phyloP scores from a whole-genome alignment of 1,284 basidiomycete species.

The Trichosporon sp. region DNA sequence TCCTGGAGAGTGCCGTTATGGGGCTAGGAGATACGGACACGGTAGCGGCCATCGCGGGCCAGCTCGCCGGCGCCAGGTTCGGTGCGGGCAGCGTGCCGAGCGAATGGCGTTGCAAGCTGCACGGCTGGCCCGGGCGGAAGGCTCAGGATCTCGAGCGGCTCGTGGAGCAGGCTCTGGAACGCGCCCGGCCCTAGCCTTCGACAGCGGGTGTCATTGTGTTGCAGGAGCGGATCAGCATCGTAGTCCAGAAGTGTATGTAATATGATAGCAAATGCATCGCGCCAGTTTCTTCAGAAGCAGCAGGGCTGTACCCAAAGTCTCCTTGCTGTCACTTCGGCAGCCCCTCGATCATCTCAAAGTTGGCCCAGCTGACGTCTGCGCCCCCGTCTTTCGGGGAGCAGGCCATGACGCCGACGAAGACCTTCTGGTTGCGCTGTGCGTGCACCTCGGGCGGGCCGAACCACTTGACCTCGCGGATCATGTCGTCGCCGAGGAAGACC shows the following conservation, averaged over 20 bases:
- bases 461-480: conserved; percentile 34
- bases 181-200: too few relatives aligned
- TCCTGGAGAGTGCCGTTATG: conserved; percentile 5
- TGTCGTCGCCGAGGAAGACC: conserved; percentile 30
- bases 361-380: conserved; percentile 18
- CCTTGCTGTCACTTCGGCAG: conserved; percentile 4
- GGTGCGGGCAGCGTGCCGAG: neutral
- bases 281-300: neutral
- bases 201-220: too few relatives aligned
- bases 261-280: too few relatives aligned
- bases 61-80: conserved; percentile 1
- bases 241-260: too few relatives aligned
- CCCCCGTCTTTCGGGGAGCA: conserved; percentile 30
- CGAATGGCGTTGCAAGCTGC: conserved; percentile 2
- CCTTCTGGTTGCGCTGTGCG: conserved; percentile 7
- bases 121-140: conserved; percentile 4
- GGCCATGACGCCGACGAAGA: conserved; percentile 35
- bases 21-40: conserved; percentile 10
- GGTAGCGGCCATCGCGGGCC: conserved; percentile 8
- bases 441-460: conserved; percentile 21
- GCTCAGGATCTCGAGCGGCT: neutral
- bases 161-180: neutral
- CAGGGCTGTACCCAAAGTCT: neutral
- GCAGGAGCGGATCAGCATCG: too few relatives aligned
- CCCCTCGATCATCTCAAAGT: conserved; percentile 25